phyloP scores from a whole-genome alignment of 495 filamentous ascomycete genomes.

The Wilcoxina mikolae region DNA sequence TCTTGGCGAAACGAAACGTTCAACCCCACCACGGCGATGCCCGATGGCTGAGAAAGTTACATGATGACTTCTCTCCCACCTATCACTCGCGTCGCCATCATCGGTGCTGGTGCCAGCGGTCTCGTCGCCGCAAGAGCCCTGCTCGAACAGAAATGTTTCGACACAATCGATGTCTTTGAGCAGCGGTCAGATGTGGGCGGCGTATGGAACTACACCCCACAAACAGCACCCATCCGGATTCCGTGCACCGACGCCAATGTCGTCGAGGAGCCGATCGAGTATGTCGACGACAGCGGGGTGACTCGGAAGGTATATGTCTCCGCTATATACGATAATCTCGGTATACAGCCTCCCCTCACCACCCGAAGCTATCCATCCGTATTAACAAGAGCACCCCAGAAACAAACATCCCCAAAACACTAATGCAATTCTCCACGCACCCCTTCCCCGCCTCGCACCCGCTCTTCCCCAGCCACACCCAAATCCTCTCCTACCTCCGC shows the following conservation, averaged over 20 bases:
- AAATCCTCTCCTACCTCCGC: constrained; percentile 58
- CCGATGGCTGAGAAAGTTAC: neutral
- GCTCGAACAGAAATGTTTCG: constrained; percentile 54
- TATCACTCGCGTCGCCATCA: constrained; percentile 45
- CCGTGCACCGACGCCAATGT: constrained; percentile 30
- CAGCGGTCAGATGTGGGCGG: constrained; percentile 62
- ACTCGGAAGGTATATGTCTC: constrained; percentile 38
- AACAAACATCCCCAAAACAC: constrained; percentile 67
- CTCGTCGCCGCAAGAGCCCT: constrained; percentile 57
- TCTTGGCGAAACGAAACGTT: too few species aligned
- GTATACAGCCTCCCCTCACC: neutral
- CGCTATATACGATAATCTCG: constrained; percentile 64
- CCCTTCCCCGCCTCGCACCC: constrained; percentile 46
- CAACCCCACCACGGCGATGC: neutral
- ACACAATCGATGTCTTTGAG: constrained; percentile 63
- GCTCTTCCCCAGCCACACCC: constrained; percentile 55
- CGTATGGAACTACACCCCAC: constrained; percentile 60
- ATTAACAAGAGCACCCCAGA: constrained; percentile 27
- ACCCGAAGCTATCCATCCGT: neutral
- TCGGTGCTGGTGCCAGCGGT: constrained; percentile 58
- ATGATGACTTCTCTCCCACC: neutral
- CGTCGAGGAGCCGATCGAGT: constrained; percentile 3
- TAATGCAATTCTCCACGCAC: constrained; percentile 70
- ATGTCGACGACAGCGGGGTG: constrained; percentile 5
- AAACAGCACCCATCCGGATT: constrained; percentile 16